Percentiles rank a stretch among this genome's conserved stretches.
These are phyloP conservation scores for Ilyonectria mors-panacis DNA, from an alignment of 2,329 filamentous ascomycete genomes.

Conservation along the genomic window DNA sequence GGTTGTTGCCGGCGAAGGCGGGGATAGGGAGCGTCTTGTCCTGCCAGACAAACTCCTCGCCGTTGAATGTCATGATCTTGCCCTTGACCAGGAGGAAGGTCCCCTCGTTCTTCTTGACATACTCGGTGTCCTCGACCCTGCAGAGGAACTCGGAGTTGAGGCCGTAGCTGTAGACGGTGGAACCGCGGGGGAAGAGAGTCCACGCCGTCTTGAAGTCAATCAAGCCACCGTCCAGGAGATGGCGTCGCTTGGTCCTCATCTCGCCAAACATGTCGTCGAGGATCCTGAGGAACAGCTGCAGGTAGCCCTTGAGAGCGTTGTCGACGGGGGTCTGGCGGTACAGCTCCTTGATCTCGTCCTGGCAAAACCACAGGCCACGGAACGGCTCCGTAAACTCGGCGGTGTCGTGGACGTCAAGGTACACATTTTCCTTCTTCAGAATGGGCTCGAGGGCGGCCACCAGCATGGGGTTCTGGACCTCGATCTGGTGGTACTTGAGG, in stretches of 20 bases:
- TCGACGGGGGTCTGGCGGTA: constrained; percentile 45
- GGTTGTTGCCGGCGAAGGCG: constrained; percentile 57
- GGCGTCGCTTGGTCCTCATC: constrained; percentile 53
- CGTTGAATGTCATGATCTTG: constrained; percentile 58
- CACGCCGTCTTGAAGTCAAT: constrained; percentile 60
- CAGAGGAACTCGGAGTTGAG: constrained; percentile 59
- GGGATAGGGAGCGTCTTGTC: constrained; percentile 50
- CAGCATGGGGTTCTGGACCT: constrained; percentile 60
- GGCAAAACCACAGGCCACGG: constrained; percentile 60
- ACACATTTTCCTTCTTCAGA: constrained; percentile 57
- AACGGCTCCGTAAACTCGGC: constrained; percentile 59
- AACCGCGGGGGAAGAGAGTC: constrained; percentile 60
- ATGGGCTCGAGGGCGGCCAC: constrained; percentile 60
- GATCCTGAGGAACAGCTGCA: constrained; percentile 58
- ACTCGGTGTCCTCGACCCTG: constrained; percentile 55
- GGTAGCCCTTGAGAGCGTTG: constrained; percentile 53
- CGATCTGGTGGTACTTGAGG: constrained; percentile 58
- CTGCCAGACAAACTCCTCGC: constrained; percentile 59
- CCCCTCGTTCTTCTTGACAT: constrained; percentile 37
- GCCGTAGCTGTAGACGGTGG: constrained; percentile 56
- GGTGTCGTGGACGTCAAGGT: constrained; percentile 55
- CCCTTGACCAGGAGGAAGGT: constrained; percentile 47
- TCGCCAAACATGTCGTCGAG: constrained; percentile 61
- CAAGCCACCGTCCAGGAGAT: constrained; percentile 55
- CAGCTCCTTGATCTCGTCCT: constrained; percentile 58